Base-by-base conservation (phyloP, 192 early-diverging fungal genomes). In the Coemansia asiatica region DNA sequence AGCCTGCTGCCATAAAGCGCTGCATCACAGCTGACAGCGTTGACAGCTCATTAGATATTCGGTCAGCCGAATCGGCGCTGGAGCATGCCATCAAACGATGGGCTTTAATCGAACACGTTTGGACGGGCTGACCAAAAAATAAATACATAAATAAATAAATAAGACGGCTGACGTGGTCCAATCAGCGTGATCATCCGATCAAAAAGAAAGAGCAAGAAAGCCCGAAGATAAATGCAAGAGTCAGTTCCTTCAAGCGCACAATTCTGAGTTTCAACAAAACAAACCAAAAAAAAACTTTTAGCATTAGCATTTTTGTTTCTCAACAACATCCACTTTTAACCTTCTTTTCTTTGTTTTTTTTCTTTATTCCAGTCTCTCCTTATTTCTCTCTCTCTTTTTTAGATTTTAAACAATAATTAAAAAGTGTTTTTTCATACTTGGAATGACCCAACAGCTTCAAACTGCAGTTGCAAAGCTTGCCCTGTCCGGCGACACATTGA, bases 401-500 rank as follows among this genome's bases (percentile, higher is more conserved):
- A 6, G 31, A 6, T 33, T 33, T 8, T 8, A n/a, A n/a, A n/a
- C n/a, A n/a, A n/a, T n/a, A n/a, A n/a, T n/a, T n/a, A n/a, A n/a
- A n/a, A n/a, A n/a, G n/a, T n/a, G n/a, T n/a, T n/a, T n/a, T n/a
- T n/a, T n/a, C n/a, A n/a, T n/a, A n/a, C n/a, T n/a, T 44, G 10
- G 40, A 44, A 44, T 44, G 40, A 44, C 40, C 15, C 40, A 16
- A 21, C 48, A 65, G 19, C 56, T 79, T 7, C 78, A 83, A 38
- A 86, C 82, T 73, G 95, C 91, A 60, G 75, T 87, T 6, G 91
- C 95, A 68, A 98, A 98, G 75, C 89, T 83, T 31, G 91, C 94
- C 19, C 83, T 98, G 55, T 95, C 93, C 10, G 95, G 95, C 56
- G 95, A 98, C 85, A 91, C 91, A 56, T 83, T 99, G 38, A 85